Conservation (phyloP, 2,329 filamentous ascomycete species). For the Pseudogymnoascus sp. region DNA sequence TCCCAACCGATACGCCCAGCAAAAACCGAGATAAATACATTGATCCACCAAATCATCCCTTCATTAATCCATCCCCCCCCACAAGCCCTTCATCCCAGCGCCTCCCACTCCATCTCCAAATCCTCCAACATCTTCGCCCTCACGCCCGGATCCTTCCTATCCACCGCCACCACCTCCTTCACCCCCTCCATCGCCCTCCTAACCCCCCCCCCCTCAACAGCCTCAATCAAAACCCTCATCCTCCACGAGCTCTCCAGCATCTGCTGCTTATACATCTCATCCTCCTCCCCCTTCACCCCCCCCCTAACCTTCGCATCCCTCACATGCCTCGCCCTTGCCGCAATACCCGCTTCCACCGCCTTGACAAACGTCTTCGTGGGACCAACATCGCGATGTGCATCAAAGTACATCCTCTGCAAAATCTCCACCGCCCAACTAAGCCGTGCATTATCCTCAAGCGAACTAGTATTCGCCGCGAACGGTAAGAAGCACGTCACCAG, state of each 20-base stretch:
- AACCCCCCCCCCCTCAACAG: constrained; percentile 30
- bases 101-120: neutral
- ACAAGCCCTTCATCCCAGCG: neutral
- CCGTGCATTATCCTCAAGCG: constrained; percentile 45
- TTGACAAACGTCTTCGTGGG: constrained; percentile 28
- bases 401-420: constrained; percentile 37
- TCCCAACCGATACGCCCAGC: neutral
- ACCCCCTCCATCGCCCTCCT: constrained; percentile 31
- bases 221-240: neutral
- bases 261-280: neutral
- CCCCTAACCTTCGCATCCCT: neutral
- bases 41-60: neutral
- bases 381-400: constrained; percentile 22
- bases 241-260: neutral
- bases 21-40: neutral
- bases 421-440: constrained; percentile 47
- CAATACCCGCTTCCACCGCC: constrained; percentile 44
- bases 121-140: neutral
- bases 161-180: constrained; percentile 18
- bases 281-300: neutral
- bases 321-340: constrained; percentile 32
- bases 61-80: neutral
- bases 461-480: constrained; percentile 39
- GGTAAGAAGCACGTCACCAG: constrained; percentile 47
- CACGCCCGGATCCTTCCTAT: neutral